Evolutionary conservation across 2,329 filamentous ascomycete species (phyloP).

Genomic region (Sarocladium oryzae): DNA sequence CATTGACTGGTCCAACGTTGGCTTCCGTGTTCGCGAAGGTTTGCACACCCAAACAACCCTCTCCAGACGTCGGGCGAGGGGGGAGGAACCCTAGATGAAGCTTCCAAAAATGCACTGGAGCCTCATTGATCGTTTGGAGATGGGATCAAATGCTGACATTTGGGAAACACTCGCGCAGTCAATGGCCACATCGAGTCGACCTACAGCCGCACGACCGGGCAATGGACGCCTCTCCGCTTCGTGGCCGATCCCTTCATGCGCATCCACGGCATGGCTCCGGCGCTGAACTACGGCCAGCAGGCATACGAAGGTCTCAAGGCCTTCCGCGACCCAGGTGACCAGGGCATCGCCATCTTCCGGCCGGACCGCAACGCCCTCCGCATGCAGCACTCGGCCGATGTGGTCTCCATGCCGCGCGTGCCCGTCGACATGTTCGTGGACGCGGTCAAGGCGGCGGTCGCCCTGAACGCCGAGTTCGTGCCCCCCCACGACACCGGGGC

Average conservation of each 20-base stretch:
- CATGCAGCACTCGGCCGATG: slow-evolving; percentile 77
- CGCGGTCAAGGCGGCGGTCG: slow-evolving; percentile 73
- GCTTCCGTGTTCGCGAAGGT: slow-evolving; percentile 90
- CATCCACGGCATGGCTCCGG: slow-evolving; percentile 92
- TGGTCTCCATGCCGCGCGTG: slow-evolving; percentile 75
- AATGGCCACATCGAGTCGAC: slow-evolving; percentile 90
- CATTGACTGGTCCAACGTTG: slow-evolving; percentile 91
- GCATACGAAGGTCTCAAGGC: slow-evolving; percentile 98
- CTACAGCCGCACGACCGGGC: slow-evolving; percentile 65
- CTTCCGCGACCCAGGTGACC: slow-evolving; percentile 69
- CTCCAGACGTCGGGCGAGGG: no score
- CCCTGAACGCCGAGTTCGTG: slow-evolving; percentile 83
- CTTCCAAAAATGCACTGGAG: neutral
- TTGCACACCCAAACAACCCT: no score
- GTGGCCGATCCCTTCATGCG: slow-evolving; percentile 77
- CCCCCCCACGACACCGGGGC: slow-evolving; percentile 84
- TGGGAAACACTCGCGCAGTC: no score
- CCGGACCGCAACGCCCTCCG: slow-evolving; percentile 77
- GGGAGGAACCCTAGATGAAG: no score
- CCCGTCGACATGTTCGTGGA: slow-evolving; percentile 70
- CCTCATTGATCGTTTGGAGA: no score
- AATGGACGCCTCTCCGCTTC: slow-evolving; percentile 75
- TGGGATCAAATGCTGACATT: neutral
- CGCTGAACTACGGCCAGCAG: slow-evolving; percentile 94
- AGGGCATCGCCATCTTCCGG: slow-evolving; percentile 77